These are phyloP conservation scores for Mycena vitilis DNA, from an alignment of 768 basidiomycete species.

Conservation along the genomic window DNA sequence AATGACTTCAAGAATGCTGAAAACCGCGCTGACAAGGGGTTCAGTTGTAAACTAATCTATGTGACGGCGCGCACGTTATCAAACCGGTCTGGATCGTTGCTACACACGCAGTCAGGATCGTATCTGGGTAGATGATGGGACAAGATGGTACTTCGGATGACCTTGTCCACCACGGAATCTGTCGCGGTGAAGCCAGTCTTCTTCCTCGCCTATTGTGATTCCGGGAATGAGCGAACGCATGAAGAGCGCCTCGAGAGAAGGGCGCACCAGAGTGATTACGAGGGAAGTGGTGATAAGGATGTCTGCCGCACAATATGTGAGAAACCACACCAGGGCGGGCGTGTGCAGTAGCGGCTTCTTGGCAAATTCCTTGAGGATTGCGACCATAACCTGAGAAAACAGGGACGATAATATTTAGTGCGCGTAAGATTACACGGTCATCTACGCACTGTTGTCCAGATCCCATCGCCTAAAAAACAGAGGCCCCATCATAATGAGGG, in stretches of 20 bases:
- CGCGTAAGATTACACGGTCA: no score
- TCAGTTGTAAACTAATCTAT: neutral
- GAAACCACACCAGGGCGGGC: constrained; percentile 19
- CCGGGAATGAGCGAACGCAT: no score
- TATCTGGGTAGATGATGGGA: neutral
- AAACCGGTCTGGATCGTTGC: neutral
- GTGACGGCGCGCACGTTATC: neutral
- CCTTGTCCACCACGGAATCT: constrained; percentile 10
- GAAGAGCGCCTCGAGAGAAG: no score
- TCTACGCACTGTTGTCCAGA: constrained; percentile 7
- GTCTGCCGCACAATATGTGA: constrained; percentile 13
- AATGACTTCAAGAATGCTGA: neutral
- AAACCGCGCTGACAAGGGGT: neutral
- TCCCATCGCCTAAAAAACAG: constrained; percentile 4
- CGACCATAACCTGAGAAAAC: neutral
- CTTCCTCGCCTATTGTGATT: neutral
- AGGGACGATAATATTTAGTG: no score
- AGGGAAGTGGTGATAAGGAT: constrained; percentile 16
- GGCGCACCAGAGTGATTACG: constrained; percentile 5
- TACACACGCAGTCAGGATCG: neutral
- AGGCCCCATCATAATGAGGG: no score
- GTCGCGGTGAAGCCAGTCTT: constrained; percentile 12
- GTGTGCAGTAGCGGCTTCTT: neutral
- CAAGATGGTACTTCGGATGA: neutral
- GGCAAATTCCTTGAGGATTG: neutral